phyloP scores from a whole-genome alignment of 2,329 filamentous ascomycete genomes.

The Annulohypoxylon truncatum region DNA sequence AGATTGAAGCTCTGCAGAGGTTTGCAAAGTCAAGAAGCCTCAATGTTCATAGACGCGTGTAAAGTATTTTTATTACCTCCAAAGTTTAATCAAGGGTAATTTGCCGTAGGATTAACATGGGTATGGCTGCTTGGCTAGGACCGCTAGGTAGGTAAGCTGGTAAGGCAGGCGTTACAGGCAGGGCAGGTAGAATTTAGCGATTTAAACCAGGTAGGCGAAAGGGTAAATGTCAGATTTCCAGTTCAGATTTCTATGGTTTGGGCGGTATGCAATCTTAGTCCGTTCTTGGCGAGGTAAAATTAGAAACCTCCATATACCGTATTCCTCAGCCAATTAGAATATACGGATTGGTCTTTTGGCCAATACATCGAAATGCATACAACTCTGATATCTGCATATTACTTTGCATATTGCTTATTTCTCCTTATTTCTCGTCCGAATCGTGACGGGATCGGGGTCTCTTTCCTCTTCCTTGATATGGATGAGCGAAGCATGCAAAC shows the following conservation, averaged over 20 bases:
- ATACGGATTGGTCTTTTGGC: constrained; percentile 4
- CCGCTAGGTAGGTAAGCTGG: constrained; percentile 2
- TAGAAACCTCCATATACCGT: constrained; percentile 24
- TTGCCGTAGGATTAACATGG: constrained; percentile 16
- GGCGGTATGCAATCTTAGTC: constrained; percentile 32
- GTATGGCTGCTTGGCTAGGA: not conserved
- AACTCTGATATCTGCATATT: not conserved
- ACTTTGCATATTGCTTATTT: not conserved
- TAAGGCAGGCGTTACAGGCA: constrained; percentile 8
- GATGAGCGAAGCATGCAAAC: not conserved
- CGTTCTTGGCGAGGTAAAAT: constrained; percentile 31
- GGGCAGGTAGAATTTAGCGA: not conserved
- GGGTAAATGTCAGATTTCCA: constrained; percentile 26
- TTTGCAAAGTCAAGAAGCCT: not conserved
- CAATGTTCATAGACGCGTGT: constrained; percentile 27
- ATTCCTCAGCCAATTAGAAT: constrained; percentile 11
- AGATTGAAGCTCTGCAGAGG: constrained; percentile 3
- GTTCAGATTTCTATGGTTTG: constrained; percentile 24
- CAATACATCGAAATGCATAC: not conserved
- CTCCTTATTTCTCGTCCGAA: not conserved
- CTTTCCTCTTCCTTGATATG: not conserved
- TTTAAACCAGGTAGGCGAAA: not conserved
- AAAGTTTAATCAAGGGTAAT: constrained; percentile 21
- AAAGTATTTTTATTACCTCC: constrained; percentile 29
- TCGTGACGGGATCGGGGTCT: not conserved